phyloP scores from a whole-genome alignment of 2,329 filamentous ascomycete genomes.

The Colletotrichum sp. region DNA sequence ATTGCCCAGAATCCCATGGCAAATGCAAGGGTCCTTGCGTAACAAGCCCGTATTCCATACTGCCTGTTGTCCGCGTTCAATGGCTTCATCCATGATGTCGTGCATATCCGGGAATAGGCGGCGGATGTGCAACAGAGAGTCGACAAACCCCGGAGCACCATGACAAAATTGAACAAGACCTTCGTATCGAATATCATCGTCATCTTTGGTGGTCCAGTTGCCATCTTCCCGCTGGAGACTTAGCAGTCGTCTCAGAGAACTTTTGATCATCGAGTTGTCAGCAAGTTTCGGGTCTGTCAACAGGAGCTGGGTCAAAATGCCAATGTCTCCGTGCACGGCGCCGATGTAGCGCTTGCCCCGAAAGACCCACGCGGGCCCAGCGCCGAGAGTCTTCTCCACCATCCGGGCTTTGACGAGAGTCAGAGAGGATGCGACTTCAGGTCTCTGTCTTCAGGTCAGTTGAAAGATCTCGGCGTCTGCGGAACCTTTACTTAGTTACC shows the following conservation, averaged over 20 bases:
- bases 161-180: conserved; percentile 71
- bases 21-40: conserved; percentile 69
- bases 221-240: conserved; percentile 65
- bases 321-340: conserved; percentile 70
- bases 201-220: conserved; percentile 60
- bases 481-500: conserved; percentile 48
- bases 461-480: conserved; percentile 50
- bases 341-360: conserved; percentile 68
- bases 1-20: conserved; percentile 70
- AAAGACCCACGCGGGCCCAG: conserved; percentile 65
- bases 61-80: conserved; percentile 57
- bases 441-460: conserved; percentile 56
- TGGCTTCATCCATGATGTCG: conserved; percentile 57
- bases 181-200: neutral
- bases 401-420: conserved; percentile 26
- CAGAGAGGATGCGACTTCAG: conserved; percentile 57
- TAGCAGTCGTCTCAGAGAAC: conserved; percentile 62
- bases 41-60: conserved; percentile 64
- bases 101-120: conserved; percentile 61
- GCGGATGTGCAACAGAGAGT: conserved; percentile 60
- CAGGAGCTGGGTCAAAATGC: conserved; percentile 72
- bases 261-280: conserved; percentile 52
- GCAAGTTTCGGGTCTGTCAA: conserved; percentile 61
- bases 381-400: neutral
- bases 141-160: conserved; percentile 67